Evolutionary conservation across 2,329 filamentous ascomycete genomes (phyloP), one percentile per base, ranked within the genome.

Genomic region (Davidsoniella neocaledoniae): DNA sequence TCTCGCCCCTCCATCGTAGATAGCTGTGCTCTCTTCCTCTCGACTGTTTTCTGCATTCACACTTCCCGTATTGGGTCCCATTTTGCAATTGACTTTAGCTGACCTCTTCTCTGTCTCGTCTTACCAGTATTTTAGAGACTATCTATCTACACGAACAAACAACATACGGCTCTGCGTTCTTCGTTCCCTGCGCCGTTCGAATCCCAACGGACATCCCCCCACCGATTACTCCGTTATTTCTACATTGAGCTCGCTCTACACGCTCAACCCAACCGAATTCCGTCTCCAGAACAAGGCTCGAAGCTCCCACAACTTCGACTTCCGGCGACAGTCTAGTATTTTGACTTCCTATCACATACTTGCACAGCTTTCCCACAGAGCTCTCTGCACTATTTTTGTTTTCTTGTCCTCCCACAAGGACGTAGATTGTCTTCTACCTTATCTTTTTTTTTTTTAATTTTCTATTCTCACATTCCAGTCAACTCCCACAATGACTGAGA

Each of bases 401-500:
- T 23, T 23, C 21, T 53, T 33, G 16, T 42, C 43, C 25, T 48
- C 40, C 43, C 47, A 50, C 43, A 42, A 37, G 42, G 44, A 43
- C 44, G 29, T 48, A 43, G 47, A 19, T 26, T 44, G 21, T 29
- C 44, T 47, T 48, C 26, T 46, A 23, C n/a, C 14, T 21, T 37
- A 29, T 29, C 43, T 9, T 46, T 43, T 33, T 7, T 46, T 46
- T 10, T 39, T 29, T 45, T 53, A 53, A 50, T 50, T 43, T 33
- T 33, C 46, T 44, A 48, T 38, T 39, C 21, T 26, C 40, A 29
- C 49, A 40, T 5, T 40, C 43, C 41, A 50, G 43, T 47, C 36
- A 47, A 45, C 25, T 56, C 56, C 53, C 60, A 64, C 56, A 58
- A 76, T 77, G 74, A 64, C 70, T 56, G 68, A 72, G 60, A 63